Evolutionary conservation across 83 land plant species (phyloP), one percentile per base, ranked within the genome.

Genomic region (Picea abies): DNA sequence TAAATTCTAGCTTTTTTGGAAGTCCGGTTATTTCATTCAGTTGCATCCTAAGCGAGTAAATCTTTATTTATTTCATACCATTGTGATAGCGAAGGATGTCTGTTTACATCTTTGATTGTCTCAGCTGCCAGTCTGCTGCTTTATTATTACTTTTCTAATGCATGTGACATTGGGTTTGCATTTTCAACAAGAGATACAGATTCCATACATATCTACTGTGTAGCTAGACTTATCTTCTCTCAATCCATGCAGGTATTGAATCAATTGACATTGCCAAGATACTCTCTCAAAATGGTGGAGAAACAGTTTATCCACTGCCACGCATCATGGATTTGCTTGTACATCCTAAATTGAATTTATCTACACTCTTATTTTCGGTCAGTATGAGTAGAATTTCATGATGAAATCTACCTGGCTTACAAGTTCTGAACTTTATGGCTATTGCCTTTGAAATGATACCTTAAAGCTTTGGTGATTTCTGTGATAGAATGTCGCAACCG

Each of bases 321-420:
- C 85, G 93, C 41, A 88, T 98, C 49, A 87, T 71, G 76, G 86
- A 88, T 72, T 78, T 98, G 26, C 91, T 93, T 88, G 93, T 92
- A 71, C 99, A 98, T 89, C 90, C 97, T 67, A 96, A 94, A 87
- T 80, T 98, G 76, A 98, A 98, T 84, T 81, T 98, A 81, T 96
- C 98, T 66, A 87, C 96, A 23, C 60, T 96, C 49, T 73, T 96
- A 32, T 94, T 98, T 93, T 90, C 93, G 86, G 99, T 98, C 86
- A 84, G 64, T 79, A 29, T 60, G 79, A 77, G 62, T 47, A 37
- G 29, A 61, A 19, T 6, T 12, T 44, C 1, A 0, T 22, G 26
- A 44, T 20, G 2, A 10, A n/a, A 3, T 44, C 22, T 56, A 4
- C 26, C 63, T 72, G 49, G 47, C 15, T 29, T 65, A 29, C 19